Conservation (phyloP, 1,284 basidiomycete genomes). For the Hortiboletus rubellus region DNA sequence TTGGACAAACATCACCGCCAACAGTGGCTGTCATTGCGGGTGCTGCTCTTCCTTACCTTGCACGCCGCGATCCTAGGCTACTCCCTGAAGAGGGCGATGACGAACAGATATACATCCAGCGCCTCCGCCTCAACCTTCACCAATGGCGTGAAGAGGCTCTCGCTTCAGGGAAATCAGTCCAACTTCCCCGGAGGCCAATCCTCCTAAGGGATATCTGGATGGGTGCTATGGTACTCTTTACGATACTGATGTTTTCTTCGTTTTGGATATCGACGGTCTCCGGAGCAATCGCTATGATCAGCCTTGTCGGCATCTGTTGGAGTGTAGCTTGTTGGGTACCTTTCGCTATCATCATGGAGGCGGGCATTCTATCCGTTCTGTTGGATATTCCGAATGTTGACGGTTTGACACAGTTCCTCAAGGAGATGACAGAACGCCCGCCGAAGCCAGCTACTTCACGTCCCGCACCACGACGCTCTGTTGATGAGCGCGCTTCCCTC, state of each 20-base stretch:
- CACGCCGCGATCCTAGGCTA: slow-evolving; percentile 75
- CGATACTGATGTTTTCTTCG: slow-evolving; percentile 74
- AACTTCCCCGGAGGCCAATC: slow-evolving; percentile 82
- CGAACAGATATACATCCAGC: slow-evolving; percentile 68
- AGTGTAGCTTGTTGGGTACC: slow-evolving; percentile 94
- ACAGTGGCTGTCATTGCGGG: slow-evolving; percentile 87
- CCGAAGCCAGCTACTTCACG: background rate
- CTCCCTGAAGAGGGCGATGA: slow-evolving; percentile 71
- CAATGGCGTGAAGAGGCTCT: slow-evolving; percentile 83
- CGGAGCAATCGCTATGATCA: slow-evolving; percentile 79
- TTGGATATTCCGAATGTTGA: slow-evolving; percentile 2
- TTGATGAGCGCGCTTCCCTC: slow-evolving; percentile 61
- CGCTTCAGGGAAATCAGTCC: slow-evolving; percentile 66
- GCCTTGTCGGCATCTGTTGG: slow-evolving; percentile 89
- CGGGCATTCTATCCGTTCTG: slow-evolving; percentile 30
- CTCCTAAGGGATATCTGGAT: slow-evolving; percentile 92
- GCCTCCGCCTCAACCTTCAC: slow-evolving; percentile 68
- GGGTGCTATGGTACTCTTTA: slow-evolving; percentile 78
- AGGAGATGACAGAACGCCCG: slow-evolving; percentile 58
- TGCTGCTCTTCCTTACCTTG: slow-evolving; percentile 78
- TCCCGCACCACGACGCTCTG: slow-evolving; percentile 3
- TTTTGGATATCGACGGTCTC: slow-evolving; percentile 77
- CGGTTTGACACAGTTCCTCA: slow-evolving; percentile 61
- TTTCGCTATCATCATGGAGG: slow-evolving; percentile 93
- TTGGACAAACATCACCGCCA: slow-evolving; percentile 8